Evolutionary conservation across 2,329 filamentous ascomycete species (phyloP), one percentile per base, ranked within the genome.

Genomic region (Aspergillus ustus): DNA sequence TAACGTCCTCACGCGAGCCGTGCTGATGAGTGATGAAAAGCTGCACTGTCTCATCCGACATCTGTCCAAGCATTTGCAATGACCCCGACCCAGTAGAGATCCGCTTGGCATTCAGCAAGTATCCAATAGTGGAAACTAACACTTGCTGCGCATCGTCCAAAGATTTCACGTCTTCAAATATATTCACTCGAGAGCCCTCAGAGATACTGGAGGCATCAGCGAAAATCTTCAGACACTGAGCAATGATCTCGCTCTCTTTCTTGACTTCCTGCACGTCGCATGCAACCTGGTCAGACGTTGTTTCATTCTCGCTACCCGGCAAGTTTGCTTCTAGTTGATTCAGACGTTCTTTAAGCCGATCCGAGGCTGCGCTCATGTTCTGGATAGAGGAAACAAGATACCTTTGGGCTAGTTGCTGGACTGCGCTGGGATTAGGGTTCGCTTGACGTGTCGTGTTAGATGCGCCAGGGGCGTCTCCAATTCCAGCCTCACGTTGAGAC

Each of bases 41-140:
- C 59, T 74, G 70, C 34, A 76, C 57, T 40, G 72, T 71, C 20
- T 68, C 67, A 67, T 75, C 70, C n/a, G 72, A 73, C 3, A 73
- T 80, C 43, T 75, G 75, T 4, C 74, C 71, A 0, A 67, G 49
- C 22, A 56, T 67, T n/a, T 74, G 69, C 40, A 71, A 72, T 2
- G 78, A 78, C 6, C 70, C 79, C 20, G 68, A 72, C 2, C 77
- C 75, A 53, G 67, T 66, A 17, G 63, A 69, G 55, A 76, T 63
- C 48, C 66, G 67, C 61, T 65, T 76, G 4, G 71, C 72, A 15
- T 72, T 70, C 54, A 76, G 69, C 48, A 75, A 63, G 59, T 73
- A 72, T 52, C 72, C 71, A 58, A 74, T 63, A 31, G 72, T 76
- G 52, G 71, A 71, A 51, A 75, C 68, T 22, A 75, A 61, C 48